Conservation (phyloP, 768 basidiomycete genomes). For the Crepidotus variabilis region DNA sequence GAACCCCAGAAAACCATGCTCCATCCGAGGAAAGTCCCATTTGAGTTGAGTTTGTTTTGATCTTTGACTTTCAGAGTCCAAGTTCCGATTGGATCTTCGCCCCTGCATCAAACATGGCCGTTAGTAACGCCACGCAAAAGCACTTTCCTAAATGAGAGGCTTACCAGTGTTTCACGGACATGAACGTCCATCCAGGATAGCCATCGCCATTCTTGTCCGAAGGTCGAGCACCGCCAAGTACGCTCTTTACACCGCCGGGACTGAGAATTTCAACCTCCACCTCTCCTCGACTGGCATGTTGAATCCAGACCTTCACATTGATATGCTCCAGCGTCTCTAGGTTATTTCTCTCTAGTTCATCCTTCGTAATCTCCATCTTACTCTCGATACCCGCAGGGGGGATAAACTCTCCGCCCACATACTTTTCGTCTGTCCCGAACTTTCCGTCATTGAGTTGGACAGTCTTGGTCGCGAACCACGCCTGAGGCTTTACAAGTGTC, state of each 20-base stretch:
- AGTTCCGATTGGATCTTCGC: conserved; percentile 83
- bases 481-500: conserved; percentile 90
- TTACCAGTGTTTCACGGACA: conserved; percentile 97
- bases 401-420: conserved; percentile 67
- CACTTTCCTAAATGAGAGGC: conserved; percentile 19
- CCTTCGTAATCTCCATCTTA: conserved; percentile 60
- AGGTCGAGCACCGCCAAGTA: conserved; percentile 70
- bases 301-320: conserved; percentile 89
- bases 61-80: conserved; percentile 92
- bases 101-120: conserved; percentile 48
- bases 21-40: conserved; percentile 84
- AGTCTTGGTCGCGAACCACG: conserved; percentile 78
- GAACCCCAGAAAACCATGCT: conserved; percentile 92
- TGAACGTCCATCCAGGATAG: conserved; percentile 96
- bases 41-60: conserved; percentile 49
- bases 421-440: conserved; percentile 49
- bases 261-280: conserved; percentile 88
- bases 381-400: conserved; percentile 59
- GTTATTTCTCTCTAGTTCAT: conserved; percentile 68
- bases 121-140: conserved; percentile 14
- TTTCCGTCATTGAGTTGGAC: conserved; percentile 62
- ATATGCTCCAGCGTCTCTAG: conserved; percentile 90
- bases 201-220: conserved; percentile 66
- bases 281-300: conserved; percentile 83
- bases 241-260: conserved; percentile 81